Base-by-base conservation (phyloP, 169 alveolate genomes). In the Plasmodium fragile region DNA sequence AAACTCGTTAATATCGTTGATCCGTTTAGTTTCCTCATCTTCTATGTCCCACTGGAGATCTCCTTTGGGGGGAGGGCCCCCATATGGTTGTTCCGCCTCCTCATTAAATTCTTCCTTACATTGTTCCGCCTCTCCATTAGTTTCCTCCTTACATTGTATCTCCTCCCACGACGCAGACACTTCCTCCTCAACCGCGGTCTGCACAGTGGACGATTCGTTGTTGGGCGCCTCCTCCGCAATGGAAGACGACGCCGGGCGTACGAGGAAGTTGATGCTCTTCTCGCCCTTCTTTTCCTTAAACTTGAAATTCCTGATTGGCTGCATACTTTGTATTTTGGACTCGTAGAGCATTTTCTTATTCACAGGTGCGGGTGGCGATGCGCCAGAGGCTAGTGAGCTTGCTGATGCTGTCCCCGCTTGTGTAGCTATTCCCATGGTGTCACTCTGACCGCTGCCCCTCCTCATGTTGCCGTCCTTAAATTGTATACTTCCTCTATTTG, bases 281-380 rank as follows among this genome's bases (percentile, higher is more conserved):
- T 89, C 91, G 8, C 94, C 94, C 52, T 89, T 89, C 53, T 89
- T 89, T n/a, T 89, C 94, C 69, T 89, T 89, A 36, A 36, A 89
- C 18, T 79, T 89, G 52, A 89, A 49, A 32, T 89, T 89, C 81
- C 94, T 78, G n/a, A 89, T 80, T n/a, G 94, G 94, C 16, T 89
- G 91, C 94, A 89, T 89, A 45, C 91, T 89, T 34, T 65, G 90
- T 59, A 89, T 89, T 89, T 89, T 89, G 11, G 71, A 28, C 49
- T 89, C 94, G 18, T 89, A 89, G 34, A 89, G 30, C 59, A 43
- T 28, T 65, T 89, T 89, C 49, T 79, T 89, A 3, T 84, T 78
- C 30, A 89, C 71, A 6, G 52, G 65, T 4, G 59, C 11, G 52
- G 79, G 49, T 4, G 59, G 75, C 30, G 75, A 22, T 8, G n/a